Evolutionary conservation across 164 flowering plant species (phyloP), one percentile per base, ranked within the genome.

Genomic region (Cinnamomum micranthum): DNA sequence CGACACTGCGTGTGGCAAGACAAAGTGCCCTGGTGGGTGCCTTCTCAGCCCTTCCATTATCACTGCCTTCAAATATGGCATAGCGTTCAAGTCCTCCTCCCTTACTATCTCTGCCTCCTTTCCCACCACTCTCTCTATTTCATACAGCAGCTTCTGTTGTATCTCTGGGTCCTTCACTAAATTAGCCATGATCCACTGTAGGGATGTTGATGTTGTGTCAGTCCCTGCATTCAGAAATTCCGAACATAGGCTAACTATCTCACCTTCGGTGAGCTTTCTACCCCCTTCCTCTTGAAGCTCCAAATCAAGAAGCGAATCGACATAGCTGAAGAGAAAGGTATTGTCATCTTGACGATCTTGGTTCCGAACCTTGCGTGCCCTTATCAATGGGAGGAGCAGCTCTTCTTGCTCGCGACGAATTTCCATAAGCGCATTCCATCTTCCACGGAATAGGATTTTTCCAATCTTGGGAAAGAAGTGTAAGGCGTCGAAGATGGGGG

Each of bases 281-380:
- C 71, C 76, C 0, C 95, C 94, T 17, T 92, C 97, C 17, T 79
- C 78, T 20, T 82, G 86, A 33, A 83, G 25, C 27, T 75, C 35
- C 6, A 85, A 65, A 10, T 65, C 62, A 27, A 79, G 28, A 24
- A 71, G 62, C 11, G 73, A 71, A 7, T 71, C 73, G 4, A 17
- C 73, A 50, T 71, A 71, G 15, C 28, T 47, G 73, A 71, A 52
- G 23, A 22, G 71, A 68, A 27, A 27, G 6, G 24, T 14, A 17
- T 52, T 58, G 28, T 70, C 73, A 0, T n/a, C 59, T 58, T 58
- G 17, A 20, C 1, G 11, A 15, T 58, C n/a, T 15, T 15, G 7
- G n/a, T 58, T 15, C 17, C 11, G 62, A 15, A 15, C 62, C n/a
- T 58, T 15, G n/a, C 62, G 62, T 58, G 17, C 62, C n/a, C 15